Evolutionary conservation across 2,329 filamentous ascomycete species (phyloP).

Genomic region (Coniella lustricola): DNA sequence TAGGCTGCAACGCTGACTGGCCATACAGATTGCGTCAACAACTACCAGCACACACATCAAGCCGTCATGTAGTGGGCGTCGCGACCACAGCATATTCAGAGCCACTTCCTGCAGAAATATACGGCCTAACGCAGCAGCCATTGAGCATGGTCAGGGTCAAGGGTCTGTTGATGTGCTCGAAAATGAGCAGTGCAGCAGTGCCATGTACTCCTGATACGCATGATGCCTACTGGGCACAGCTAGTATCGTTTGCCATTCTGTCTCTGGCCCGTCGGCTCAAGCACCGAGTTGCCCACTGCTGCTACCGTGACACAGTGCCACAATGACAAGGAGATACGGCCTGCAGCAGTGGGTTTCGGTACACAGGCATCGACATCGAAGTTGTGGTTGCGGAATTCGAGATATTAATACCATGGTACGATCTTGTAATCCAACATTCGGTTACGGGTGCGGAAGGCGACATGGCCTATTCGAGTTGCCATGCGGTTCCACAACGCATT

Average conservation of each 20-base stretch:
- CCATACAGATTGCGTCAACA: background rate
- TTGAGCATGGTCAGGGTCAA: background rate
- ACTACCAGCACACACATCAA: constrained; percentile 1
- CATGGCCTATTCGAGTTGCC: constrained; percentile 3
- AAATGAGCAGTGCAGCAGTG: background rate
- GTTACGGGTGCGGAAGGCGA: constrained; percentile 6
- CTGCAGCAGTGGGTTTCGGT: background rate
- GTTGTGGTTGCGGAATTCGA: background rate
- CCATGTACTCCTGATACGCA: background rate
- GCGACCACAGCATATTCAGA: background rate
- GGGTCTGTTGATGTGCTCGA: background rate
- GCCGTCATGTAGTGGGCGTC: background rate
- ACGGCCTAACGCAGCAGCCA: background rate
- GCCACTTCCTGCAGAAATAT: background rate
- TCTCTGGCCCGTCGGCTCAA: background rate
- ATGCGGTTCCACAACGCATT: constrained; percentile 6
- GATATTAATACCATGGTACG: constrained; percentile 2
- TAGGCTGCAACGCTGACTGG: constrained; percentile 11
- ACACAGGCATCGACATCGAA: constrained; percentile 2
- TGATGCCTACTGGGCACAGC: no score
- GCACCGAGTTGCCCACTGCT: constrained; percentile 3
- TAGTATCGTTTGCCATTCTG: background rate
- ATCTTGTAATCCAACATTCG: constrained; percentile 4
- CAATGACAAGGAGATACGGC: constrained; percentile 1
- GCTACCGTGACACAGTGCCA: constrained; percentile 7